phyloP scores from a whole-genome alignment of 2,329 filamentous ascomycete genomes.

The Elsinoe batatas region DNA sequence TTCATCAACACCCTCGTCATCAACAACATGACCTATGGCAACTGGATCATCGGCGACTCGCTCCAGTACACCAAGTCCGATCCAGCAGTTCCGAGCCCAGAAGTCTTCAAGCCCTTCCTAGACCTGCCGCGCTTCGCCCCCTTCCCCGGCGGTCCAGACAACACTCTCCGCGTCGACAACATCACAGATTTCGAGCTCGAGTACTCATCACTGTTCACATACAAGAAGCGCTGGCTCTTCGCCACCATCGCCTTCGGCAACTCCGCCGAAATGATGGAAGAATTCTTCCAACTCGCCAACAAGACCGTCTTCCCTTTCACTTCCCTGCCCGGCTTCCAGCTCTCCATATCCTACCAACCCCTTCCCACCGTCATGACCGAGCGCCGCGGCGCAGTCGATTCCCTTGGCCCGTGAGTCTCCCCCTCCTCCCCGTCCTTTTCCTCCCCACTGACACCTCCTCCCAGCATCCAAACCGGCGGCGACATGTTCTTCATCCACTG shows the following conservation, averaged over 20 bases:
- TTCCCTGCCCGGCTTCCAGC: constrained; percentile 16
- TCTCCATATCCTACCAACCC: constrained; percentile 19
- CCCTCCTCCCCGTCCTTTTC: not conserved
- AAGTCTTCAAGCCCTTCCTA: constrained; percentile 18
- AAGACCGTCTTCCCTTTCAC: constrained; percentile 14
- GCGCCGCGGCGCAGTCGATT: constrained; percentile 15
- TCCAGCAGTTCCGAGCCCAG: constrained; percentile 16
- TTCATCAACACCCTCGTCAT: constrained; percentile 17
- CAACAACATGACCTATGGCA: constrained; percentile 13
- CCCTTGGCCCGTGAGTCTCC: constrained; percentile 13
- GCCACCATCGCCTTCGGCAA: constrained; percentile 19
- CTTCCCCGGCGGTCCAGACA: constrained; percentile 17
- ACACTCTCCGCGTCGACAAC: constrained; percentile 18
- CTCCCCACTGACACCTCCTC: not conserved
- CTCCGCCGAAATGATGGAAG: constrained; percentile 16
- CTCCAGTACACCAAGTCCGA: constrained; percentile 27
- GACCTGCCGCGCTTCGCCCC: constrained; percentile 17
- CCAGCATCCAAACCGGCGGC: constrained; percentile 16
- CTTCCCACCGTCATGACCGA: constrained; percentile 17
- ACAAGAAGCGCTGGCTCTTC: constrained; percentile 18
- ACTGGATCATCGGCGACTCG: constrained; percentile 23
- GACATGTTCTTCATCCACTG: constrained; percentile 17
- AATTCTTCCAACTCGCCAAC: constrained; percentile 18
- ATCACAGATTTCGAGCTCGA: constrained; percentile 19
- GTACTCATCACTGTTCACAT: constrained; percentile 11